These are phyloP conservation scores for Alternaria sp. DNA, from an alignment of 2,329 filamentous ascomycete species.

Conservation along the genomic window DNA sequence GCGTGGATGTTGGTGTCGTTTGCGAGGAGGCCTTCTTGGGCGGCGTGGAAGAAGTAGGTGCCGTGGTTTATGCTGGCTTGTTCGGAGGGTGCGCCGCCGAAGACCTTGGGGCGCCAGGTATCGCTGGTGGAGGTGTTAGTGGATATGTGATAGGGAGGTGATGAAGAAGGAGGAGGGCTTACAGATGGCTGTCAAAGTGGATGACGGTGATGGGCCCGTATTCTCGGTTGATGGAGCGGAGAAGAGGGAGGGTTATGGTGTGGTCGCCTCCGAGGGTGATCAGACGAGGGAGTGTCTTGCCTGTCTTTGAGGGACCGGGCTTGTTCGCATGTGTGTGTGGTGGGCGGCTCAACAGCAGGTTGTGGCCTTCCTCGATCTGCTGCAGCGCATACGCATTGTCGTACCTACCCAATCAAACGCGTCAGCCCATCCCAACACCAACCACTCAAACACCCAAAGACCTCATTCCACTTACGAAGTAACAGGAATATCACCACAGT, in stretches of 20 bases:
- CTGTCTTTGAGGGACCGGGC: slow-evolving; percentile 71
- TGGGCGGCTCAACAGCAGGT: slow-evolving; percentile 72
- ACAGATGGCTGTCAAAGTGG: slow-evolving; percentile 68
- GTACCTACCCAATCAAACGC: slow-evolving; percentile 59
- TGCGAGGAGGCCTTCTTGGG: slow-evolving; percentile 75
- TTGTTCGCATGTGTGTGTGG: slow-evolving; percentile 73
- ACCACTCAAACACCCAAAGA: background rate
- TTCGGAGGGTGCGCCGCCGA: slow-evolving; percentile 79
- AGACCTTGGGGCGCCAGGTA: slow-evolving; percentile 82
- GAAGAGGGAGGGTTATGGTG: slow-evolving; percentile 65
- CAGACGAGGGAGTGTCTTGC: slow-evolving; percentile 77
- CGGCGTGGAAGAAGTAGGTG: slow-evolving; percentile 86
- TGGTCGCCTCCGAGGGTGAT: slow-evolving; percentile 74
- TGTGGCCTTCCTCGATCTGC: slow-evolving; percentile 87
- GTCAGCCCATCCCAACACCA: background rate
- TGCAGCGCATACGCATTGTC: slow-evolving; percentile 82
- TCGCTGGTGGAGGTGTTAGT: slow-evolving; percentile 40
- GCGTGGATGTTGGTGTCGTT: slow-evolving; percentile 90
- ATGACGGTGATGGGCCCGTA: slow-evolving; percentile 72
- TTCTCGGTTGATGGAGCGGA: slow-evolving; percentile 65
- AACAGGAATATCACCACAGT: slow-evolving; percentile 85
- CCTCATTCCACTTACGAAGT: slow-evolving; percentile 67
- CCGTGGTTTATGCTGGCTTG: slow-evolving; percentile 83
- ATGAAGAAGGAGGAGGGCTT: slow-evolving; percentile 16
- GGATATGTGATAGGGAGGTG: too few species aligned